Conservation (phyloP, 2,329 filamentous ascomycete genomes). For the Cladosporium velox region DNA sequence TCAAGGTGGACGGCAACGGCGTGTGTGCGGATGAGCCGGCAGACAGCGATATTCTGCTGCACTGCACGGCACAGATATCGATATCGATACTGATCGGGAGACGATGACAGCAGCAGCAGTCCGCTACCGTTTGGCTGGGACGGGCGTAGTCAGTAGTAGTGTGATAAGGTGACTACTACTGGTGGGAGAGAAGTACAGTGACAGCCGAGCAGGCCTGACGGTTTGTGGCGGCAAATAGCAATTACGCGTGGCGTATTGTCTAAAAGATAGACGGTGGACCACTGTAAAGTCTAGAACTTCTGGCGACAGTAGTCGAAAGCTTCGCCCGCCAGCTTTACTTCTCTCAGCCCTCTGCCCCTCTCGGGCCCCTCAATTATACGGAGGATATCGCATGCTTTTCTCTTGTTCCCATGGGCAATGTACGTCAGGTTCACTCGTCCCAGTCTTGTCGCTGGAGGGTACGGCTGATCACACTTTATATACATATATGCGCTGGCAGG, state of each 20-base stretch:
- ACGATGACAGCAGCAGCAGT: not conserved
- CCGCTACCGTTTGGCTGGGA: conserved; percentile 11
- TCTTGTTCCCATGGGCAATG: not conserved
- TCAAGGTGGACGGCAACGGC: not conserved
- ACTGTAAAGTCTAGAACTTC: not conserved
- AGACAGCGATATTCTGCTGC: not conserved
- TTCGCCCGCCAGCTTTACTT: conserved; percentile 10
- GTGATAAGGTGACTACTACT: not conserved
- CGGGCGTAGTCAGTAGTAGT: conserved; percentile 1
- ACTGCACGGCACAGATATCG: not conserved
- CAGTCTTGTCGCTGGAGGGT: not conserved
- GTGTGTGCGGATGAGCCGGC: not conserved
- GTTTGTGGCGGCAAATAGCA: conserved; percentile 18
- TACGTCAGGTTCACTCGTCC: not conserved
- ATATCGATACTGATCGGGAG: not conserved
- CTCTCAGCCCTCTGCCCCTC: conserved; percentile 6
- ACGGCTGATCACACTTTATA: not conserved
- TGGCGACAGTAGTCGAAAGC: conserved; percentile 4
- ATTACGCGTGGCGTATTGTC: conserved; percentile 8
- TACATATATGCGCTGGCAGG: conserved; percentile 12
- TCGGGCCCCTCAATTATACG: conserved; percentile 17
- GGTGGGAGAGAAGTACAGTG: conserved; percentile 4
- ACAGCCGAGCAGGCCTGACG: conserved; percentile 8
- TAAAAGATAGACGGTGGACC: conserved; percentile 1
- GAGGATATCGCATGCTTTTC: conserved; percentile 2